Percentiles rank a stretch among this genome's conserved stretches.
Evolutionary conservation across 1,284 basidiomycete species (phyloP).

Genomic region (Singerocomus rubriflavus): DNA sequence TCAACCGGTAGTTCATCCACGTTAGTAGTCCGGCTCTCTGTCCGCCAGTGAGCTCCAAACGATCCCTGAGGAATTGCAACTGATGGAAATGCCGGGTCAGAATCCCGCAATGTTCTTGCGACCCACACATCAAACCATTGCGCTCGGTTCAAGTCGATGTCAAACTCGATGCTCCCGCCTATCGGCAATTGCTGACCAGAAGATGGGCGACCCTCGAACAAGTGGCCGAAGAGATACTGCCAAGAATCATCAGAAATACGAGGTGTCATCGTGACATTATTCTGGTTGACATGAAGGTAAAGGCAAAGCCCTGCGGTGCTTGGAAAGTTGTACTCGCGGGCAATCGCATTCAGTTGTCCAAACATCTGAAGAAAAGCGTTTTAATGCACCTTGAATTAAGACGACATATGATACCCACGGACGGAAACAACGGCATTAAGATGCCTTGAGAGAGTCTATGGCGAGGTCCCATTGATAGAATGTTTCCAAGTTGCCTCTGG

Average conservation of each 20-base stretch:
- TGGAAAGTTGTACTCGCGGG: slow-evolving; percentile 76
- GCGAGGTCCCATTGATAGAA: slow-evolving; percentile 56
- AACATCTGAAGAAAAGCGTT: slow-evolving; percentile 51
- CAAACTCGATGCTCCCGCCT: slow-evolving; percentile 72
- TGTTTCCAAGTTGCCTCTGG: slow-evolving; percentile 59
- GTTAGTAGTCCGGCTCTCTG: slow-evolving; percentile 52
- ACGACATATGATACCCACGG: slow-evolving; percentile 43
- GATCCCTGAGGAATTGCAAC: slow-evolving; percentile 40
- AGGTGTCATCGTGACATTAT: slow-evolving; percentile 54
- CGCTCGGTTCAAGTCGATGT: slow-evolving; percentile 68
- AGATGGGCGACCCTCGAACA: slow-evolving; percentile 49
- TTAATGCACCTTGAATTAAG: background rate
- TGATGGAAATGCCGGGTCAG: slow-evolving; percentile 29
- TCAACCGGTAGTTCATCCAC: slow-evolving; percentile 45
- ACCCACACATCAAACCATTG: slow-evolving; percentile 74
- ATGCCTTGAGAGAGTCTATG: slow-evolving; percentile 64
- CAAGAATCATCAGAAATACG: slow-evolving; percentile 76
- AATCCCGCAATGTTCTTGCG: slow-evolving; percentile 38
- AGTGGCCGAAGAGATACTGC: slow-evolving; percentile 65
- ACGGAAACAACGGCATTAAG: slow-evolving; percentile 72
- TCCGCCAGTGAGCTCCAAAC: slow-evolving; percentile 41
- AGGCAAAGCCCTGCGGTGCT: slow-evolving; percentile 70
- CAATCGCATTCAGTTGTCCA: slow-evolving; percentile 70
- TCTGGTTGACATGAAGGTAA: slow-evolving; percentile 62
- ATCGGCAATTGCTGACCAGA: slow-evolving; percentile 49